Base-by-base conservation (phyloP, 2,329 filamentous ascomycete species). In the Aurifilum marmelostoma region DNA sequence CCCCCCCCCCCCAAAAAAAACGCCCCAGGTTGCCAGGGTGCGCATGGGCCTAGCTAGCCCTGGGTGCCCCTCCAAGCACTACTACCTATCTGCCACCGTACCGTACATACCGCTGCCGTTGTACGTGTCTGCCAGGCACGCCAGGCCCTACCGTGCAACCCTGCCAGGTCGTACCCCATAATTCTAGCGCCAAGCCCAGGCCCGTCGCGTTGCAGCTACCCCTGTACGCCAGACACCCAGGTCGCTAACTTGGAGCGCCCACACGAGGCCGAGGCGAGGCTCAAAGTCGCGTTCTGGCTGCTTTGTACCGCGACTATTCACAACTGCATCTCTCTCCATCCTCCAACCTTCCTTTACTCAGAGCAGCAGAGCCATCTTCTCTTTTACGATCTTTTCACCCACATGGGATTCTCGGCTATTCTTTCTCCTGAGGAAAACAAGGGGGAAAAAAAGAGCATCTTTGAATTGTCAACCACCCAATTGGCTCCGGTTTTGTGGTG, bases 141-240 rank as follows among this genome's bases (percentile, higher is more conserved):
- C n/a, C n/a, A 24, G 32, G n/a, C 37, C 39, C 37, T 41, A 62
- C 59, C 7, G 43, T 47, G 43, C 43, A 21, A n/a, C 43, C 21
- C 3, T 47, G 43, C 43, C 43, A n/a, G 43, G 43, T 47, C 21
- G 11, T 37, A 43, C 39, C 59, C 61, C 41, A 43, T 47, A 63
- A 47, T 50, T 50, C 6, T 63, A 63, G 61, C 61, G 61, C 37
- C 34, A 21, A n/a, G 3, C 24, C 16, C 39, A 27, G 34, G 61
- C 39, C 58, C 61, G 52, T 43, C 39, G 14, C 39, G 52, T 65
- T 47, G 54, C 62, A 68, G 67, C 56, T 62, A 68, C 56, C 67
- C 67, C 67, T 68, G 67, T 60, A 58, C 5, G 34, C 14, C 18
- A 27, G 62, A 54, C 54, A 54, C 21, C 63, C 63, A 41, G 59